These are phyloP conservation scores for Paraphaeosphaeria minitans DNA, from an alignment of 2,329 filamentous ascomycete genomes.

Conservation along the genomic window DNA sequence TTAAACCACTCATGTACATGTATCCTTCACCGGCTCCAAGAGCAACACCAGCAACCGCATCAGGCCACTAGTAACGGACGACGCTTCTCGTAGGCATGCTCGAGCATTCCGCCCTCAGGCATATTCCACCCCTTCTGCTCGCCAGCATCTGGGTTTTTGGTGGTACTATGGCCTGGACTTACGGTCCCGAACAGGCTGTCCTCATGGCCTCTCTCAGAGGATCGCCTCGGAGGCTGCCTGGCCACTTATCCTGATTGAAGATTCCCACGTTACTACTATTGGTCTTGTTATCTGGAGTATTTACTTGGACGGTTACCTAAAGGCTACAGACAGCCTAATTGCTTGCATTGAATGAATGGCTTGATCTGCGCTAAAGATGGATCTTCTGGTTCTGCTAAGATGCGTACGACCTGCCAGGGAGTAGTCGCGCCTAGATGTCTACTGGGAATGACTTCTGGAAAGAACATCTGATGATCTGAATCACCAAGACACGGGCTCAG, in stretches of 20 bases:
- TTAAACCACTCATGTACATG: too few relatives aligned
- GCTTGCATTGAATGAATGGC: conserved; percentile 24
- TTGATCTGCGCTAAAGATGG: conserved; percentile 22
- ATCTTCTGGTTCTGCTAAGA: conserved; percentile 14
- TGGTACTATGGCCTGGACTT: conserved; percentile 19
- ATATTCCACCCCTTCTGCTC: conserved; percentile 26
- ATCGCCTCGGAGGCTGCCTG: conserved; percentile 22
- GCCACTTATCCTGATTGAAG: conserved; percentile 24
- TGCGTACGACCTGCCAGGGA: conserved; percentile 15
- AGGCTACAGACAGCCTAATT: conserved; percentile 26
- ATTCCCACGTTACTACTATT: conserved; percentile 22
- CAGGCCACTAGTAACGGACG: too few relatives aligned
- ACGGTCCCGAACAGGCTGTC: conserved; percentile 20
- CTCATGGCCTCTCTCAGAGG: conserved; percentile 18
- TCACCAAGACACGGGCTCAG: too few relatives aligned
- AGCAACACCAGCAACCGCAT: too few relatives aligned
- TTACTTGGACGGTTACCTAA: conserved; percentile 23
- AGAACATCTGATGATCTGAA: conserved; percentile 15
- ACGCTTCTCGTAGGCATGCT: conserved; percentile 6
- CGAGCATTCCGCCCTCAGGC: conserved; percentile 19
- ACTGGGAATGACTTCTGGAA: conserved; percentile 25
- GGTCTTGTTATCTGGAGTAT: conserved; percentile 24
- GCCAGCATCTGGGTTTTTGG: conserved; percentile 23
- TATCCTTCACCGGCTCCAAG: too few relatives aligned
- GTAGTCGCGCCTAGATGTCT: conserved; percentile 24